Evolutionary conservation across 1,139 yeast genomes (phyloP).

Genomic region (Sugiyamaella paludigena): DNA sequence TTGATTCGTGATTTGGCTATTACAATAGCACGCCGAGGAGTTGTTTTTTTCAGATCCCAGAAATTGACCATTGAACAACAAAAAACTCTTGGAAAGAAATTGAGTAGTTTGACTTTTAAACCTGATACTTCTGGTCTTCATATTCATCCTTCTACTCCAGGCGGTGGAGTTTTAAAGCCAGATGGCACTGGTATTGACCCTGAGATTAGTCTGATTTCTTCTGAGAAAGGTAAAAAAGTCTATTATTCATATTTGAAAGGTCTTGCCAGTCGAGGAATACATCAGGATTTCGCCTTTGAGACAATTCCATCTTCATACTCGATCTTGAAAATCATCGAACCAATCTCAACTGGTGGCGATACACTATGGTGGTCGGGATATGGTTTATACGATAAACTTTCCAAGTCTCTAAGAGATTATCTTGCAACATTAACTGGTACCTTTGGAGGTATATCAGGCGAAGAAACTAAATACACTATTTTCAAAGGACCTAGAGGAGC

Average conservation of each 20-base stretch:
- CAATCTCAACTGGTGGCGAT: constrained; percentile 48
- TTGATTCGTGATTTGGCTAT: constrained; percentile 56
- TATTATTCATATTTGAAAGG: constrained; percentile 15
- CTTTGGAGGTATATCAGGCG: neutral
- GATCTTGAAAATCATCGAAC: constrained; percentile 44
- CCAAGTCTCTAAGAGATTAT: constrained; percentile 43
- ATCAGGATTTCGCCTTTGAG: constrained; percentile 50
- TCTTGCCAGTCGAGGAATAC: constrained; percentile 37
- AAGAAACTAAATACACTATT: constrained; percentile 13
- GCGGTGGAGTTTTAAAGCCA: constrained; percentile 31
- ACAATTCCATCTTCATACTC: constrained; percentile 46
- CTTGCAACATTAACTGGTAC: constrained; percentile 41
- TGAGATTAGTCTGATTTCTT: constrained; percentile 31
- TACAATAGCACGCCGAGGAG: constrained; percentile 62
- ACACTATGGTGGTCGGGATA: constrained; percentile 50
- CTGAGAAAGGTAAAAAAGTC: constrained; percentile 27
- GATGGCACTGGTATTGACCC: constrained; percentile 23
- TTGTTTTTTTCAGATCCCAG: constrained; percentile 64
- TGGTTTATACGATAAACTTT: constrained; percentile 47
- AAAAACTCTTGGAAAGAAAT: constrained; percentile 52
- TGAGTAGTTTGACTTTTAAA: constrained; percentile 65
- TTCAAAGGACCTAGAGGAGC: constrained; percentile 39
- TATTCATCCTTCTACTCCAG: constrained; percentile 36
- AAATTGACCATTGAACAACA: constrained; percentile 55
- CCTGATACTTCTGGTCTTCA: constrained; percentile 66